phyloP scores from a whole-genome alignment of 352 stramenopile genomes.

The Stephanocyclus meneghinianus region DNA sequence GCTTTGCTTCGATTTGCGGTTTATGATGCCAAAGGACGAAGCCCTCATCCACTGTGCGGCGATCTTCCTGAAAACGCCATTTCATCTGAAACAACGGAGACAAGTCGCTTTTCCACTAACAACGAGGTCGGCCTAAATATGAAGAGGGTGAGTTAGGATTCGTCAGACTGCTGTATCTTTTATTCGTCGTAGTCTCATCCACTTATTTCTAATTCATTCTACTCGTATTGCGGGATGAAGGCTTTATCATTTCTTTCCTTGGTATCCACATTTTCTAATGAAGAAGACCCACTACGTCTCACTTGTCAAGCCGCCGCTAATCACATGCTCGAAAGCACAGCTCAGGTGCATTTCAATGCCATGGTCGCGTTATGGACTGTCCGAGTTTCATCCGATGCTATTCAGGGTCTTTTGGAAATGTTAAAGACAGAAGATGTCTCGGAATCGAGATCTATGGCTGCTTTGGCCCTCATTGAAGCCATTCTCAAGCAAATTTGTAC shows the following conservation, averaged over 20 bases:
- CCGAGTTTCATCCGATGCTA: conserved; percentile 32
- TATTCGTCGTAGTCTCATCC: no score
- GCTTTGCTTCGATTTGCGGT: conserved; percentile 70
- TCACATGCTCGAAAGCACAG: conserved; percentile 58
- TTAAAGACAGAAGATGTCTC: conserved; percentile 12
- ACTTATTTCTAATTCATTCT: background rate
- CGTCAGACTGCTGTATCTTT: no score
- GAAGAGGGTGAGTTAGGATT: conserved; percentile 8
- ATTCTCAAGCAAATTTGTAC: conserved; percentile 17
- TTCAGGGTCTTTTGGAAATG: conserved; percentile 45
- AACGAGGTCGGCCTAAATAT: conserved; percentile 19
- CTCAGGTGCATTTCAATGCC: conserved; percentile 45
- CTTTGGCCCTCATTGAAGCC: conserved; percentile 29
- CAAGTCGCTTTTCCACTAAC: conserved; percentile 19
- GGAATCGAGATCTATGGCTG: conserved; percentile 10
- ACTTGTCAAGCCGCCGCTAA: conserved; percentile 51
- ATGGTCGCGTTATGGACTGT: conserved; percentile 34
- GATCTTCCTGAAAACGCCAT: conserved; percentile 23
- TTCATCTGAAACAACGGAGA: conserved; percentile 5
- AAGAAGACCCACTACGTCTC: conserved; percentile 40
- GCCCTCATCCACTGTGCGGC: conserved; percentile 53
- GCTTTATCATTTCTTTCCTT: conserved; percentile 52
- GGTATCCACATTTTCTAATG: conserved; percentile 33
- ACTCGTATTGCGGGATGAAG: background rate
- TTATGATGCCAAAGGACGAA: conserved; percentile 54